Conservation (phyloP, 345 rosid genomes). For the Brassica carinata region DNA sequence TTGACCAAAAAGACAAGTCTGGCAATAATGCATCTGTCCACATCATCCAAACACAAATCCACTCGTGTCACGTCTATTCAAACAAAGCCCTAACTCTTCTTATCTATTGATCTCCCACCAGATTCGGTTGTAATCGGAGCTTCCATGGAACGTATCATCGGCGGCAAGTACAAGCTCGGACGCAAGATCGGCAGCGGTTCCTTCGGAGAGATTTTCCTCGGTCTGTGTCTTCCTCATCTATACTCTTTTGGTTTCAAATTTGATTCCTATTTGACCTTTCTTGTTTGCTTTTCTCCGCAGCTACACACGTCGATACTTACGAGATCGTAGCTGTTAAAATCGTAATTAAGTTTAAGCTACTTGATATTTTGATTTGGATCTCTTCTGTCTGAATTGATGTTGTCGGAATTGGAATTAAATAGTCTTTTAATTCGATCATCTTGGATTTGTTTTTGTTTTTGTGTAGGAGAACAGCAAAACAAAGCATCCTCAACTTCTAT, state of each 20-base stretch:
- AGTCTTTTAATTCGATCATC: not conserved
- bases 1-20: conserved; percentile 1
- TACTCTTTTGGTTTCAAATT: not conserved
- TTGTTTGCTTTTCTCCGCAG: conserved; percentile 45
- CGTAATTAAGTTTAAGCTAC: conserved; percentile 57
- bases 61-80: not conserved
- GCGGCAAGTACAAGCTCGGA: conserved; percentile 87
- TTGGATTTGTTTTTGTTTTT: not conserved
- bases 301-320: conserved; percentile 82
- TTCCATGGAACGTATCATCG: conserved; percentile 77
- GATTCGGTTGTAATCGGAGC: conserved; percentile 36
- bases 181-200: conserved; percentile 97
- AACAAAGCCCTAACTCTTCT: conserved; percentile 32
- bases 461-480: conserved; percentile 78
- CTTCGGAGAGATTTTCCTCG: conserved; percentile 90
- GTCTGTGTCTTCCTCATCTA: conserved; percentile 41
- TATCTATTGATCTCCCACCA: conserved; percentile 20
- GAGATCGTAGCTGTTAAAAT: conserved; percentile 96
- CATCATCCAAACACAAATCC: conserved; percentile 10
- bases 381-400: conserved; percentile 1
- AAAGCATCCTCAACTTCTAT: conserved; percentile 85
- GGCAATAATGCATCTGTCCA: not conserved
- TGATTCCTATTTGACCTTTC: not conserved
- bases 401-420: not conserved
- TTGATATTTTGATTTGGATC: conserved; percentile 12